Evolutionary conservation across 2,329 filamentous ascomycete genomes (phyloP).

Genomic region (Colletotrichum simmondsii): DNA sequence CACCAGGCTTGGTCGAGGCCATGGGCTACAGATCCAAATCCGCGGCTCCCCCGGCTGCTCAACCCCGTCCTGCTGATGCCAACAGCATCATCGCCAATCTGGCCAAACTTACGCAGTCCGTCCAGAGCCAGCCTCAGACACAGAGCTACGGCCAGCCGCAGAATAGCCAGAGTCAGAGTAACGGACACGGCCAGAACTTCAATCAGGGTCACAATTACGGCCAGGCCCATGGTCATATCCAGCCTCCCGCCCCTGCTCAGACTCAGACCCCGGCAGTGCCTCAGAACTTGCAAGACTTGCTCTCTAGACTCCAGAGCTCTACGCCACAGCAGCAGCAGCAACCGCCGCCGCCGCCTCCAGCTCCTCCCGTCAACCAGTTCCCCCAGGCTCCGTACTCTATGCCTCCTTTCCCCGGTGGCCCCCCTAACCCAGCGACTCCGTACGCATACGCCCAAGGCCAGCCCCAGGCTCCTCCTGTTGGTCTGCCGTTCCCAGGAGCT

Average conservation of each 20-base stretch:
- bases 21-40: conserved; percentile 40
- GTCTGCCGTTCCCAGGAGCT: conserved; percentile 41
- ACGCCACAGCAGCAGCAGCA: conserved; percentile 12
- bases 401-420: conserved; percentile 54
- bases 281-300: background rate
- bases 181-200: background rate
- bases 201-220: conserved; percentile 37
- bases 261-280: background rate
- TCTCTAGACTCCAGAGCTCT: conserved; percentile 21
- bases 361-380: background rate
- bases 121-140: conserved; percentile 43
- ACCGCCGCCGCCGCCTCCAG: conserved; percentile 5
- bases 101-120: conserved; percentile 64
- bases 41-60: conserved; percentile 48
- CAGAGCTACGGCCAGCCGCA: conserved; percentile 17
- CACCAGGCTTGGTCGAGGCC: conserved; percentile 55
- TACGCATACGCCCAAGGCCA: conserved; percentile 54
- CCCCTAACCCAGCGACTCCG: conserved; percentile 63
- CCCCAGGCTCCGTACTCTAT: conserved; percentile 13
- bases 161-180: conserved; percentile 38
- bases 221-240: conserved; percentile 38
- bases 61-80: conserved; percentile 51
- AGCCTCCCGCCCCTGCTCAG: conserved; percentile 4
- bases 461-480: conserved; percentile 16
- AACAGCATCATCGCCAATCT: conserved; percentile 82